phyloP scores from a whole-genome alignment of 805 yeast genomes.

The Starmerella floris region DNA sequence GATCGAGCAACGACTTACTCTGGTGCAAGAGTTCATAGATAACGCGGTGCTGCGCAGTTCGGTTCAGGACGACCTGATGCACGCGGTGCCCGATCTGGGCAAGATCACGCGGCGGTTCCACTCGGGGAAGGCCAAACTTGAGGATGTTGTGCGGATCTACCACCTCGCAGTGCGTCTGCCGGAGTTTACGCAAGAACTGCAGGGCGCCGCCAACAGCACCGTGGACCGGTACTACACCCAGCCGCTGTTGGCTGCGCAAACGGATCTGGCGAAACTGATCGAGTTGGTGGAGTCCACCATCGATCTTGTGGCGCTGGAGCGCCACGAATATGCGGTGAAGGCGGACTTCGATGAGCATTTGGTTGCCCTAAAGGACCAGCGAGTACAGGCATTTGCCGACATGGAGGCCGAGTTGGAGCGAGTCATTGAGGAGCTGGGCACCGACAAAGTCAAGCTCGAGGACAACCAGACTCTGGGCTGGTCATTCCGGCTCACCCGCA shows the following conservation, averaged over 20 bases:
- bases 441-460: slow-evolving; percentile 83
- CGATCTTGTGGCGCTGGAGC: slow-evolving; percentile 68
- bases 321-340: slow-evolving; percentile 70
- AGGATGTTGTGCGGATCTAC: slow-evolving; percentile 80
- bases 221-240: slow-evolving; percentile 42
- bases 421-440: slow-evolving; percentile 58
- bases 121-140: slow-evolving; percentile 47
- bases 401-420: slow-evolving; percentile 49
- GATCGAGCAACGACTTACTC: slow-evolving; percentile 53
- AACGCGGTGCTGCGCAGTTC: slow-evolving; percentile 45
- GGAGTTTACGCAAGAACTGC: slow-evolving; percentile 44
- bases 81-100: slow-evolving; percentile 73
- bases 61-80: slow-evolving; percentile 47
- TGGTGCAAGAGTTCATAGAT: slow-evolving; percentile 63
- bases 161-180: slow-evolving; percentile 66
- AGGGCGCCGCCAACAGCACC: slow-evolving; percentile 25
- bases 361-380: slow-evolving; percentile 42
- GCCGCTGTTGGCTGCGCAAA: slow-evolving; percentile 39
- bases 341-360: slow-evolving; percentile 82
- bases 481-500: slow-evolving; percentile 84
- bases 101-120: slow-evolving; percentile 57
- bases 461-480: slow-evolving; percentile 81
- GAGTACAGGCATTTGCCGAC: slow-evolving; percentile 41
- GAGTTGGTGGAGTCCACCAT: slow-evolving; percentile 87
- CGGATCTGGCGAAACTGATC: slow-evolving; percentile 51